These are phyloP conservation scores for Penicillium sp. DNA, from an alignment of 2,329 filamentous ascomycete species.

Conservation along the genomic window DNA sequence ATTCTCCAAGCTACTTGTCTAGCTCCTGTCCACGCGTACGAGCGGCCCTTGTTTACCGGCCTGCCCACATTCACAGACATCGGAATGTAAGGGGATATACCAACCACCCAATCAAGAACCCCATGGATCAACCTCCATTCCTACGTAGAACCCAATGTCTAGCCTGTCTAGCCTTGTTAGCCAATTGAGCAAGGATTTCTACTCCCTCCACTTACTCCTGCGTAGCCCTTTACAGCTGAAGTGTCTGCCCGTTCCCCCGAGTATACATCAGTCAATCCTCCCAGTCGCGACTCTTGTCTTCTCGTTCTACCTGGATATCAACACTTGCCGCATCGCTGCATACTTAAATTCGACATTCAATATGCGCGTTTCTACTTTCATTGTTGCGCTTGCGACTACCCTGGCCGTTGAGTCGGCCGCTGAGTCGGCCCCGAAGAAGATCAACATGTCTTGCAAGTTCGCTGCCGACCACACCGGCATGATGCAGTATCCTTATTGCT, in stretches of 20 bases:
- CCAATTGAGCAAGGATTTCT: slow-evolving; percentile 23
- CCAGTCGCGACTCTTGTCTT: neutral
- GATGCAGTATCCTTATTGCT: slow-evolving; percentile 38
- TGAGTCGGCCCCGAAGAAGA: slow-evolving; percentile 12
- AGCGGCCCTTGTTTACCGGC: slow-evolving; percentile 22
- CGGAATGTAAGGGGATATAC: slow-evolving; percentile 30
- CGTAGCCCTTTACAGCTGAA: slow-evolving; percentile 10
- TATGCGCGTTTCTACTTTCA: slow-evolving; percentile 26
- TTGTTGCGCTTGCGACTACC: slow-evolving; percentile 19
- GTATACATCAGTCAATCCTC: slow-evolving; percentile 15
- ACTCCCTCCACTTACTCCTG: slow-evolving; percentile 12
- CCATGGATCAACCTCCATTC: slow-evolving; percentile 14
- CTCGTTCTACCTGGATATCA: neutral
- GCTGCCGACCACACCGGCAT: slow-evolving; percentile 32
- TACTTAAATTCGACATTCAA: slow-evolving; percentile 6
- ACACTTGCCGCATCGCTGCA: neutral
- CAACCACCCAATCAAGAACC: slow-evolving; percentile 21
- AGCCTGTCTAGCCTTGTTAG: slow-evolving; percentile 7
- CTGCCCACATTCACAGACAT: slow-evolving; percentile 24
- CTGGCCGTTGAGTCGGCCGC: slow-evolving; percentile 22
- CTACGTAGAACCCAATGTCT: slow-evolving; percentile 8
- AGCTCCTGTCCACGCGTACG: slow-evolving; percentile 6
- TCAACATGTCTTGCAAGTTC: slow-evolving; percentile 35
- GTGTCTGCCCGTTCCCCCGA: neutral
- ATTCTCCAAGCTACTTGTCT: neutral